A percentile compares a stretch with the other conserved stretches of the same genome.
Conservation (phyloP, 1,284 basidiomycete species). For the Coriolopsis trogii region DNA sequence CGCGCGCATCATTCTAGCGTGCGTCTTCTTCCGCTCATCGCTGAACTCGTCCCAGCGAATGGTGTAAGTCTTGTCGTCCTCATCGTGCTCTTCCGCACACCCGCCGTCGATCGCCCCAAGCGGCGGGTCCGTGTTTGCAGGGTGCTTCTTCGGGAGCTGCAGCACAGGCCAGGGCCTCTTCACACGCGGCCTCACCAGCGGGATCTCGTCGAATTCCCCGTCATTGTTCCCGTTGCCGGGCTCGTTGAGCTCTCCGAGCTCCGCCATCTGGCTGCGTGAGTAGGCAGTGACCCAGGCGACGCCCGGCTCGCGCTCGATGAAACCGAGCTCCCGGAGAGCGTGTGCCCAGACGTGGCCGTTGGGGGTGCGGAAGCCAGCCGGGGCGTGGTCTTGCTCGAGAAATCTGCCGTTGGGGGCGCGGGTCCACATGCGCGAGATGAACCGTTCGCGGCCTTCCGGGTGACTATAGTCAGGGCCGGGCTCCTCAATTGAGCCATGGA, state of each 20-base stretch:
- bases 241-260: conserved; percentile 34
- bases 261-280: conserved; percentile 40
- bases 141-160: conserved; percentile 6
- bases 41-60: too few species aligned
- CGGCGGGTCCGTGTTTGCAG: not conserved
- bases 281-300: conserved; percentile 32
- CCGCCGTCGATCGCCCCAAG: conserved; percentile 20
- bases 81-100: conserved; percentile 20
- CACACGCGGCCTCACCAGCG: conserved; percentile 24
- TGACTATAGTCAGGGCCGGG: not conserved
- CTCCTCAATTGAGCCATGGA: too few species aligned
- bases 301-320: conserved; percentile 30
- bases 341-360: conserved; percentile 40
- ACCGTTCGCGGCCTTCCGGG: conserved; percentile 6
- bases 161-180: conserved; percentile 31
- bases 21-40: not conserved
- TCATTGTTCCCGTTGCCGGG: conserved; percentile 26
- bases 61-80: too few species aligned
- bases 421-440: conserved; percentile 17
- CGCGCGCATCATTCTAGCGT: too few species aligned
- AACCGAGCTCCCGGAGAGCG: conserved; percentile 29
- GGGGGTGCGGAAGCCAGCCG: conserved; percentile 31
- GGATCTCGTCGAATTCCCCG: conserved; percentile 14
- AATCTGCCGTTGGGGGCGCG: conserved; percentile 32
- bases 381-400: conserved; percentile 27